These are phyloP conservation scores for Sporisorium iseilematis-ciliati DNA, from an alignment of 1,284 basidiomycete genomes.

Conservation along the genomic window DNA sequence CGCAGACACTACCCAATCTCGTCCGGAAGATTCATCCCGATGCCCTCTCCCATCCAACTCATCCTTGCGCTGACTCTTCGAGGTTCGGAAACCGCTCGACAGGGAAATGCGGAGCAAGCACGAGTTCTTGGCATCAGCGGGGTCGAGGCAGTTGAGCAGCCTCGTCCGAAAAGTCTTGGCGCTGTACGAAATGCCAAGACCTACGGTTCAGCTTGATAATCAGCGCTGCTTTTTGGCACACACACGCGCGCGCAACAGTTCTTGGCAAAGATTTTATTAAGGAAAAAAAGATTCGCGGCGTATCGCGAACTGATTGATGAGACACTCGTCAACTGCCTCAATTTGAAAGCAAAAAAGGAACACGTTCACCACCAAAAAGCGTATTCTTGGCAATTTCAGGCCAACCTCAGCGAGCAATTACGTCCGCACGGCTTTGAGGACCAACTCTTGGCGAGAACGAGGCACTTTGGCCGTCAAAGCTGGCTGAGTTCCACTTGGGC, in stretches of 20 bases:
- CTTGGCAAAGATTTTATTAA: slow-evolving; percentile 9
- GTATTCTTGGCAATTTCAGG: no score
- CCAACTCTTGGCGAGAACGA: slow-evolving; percentile 10
- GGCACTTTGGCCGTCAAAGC: not conserved
- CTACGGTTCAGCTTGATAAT: slow-evolving; percentile 16
- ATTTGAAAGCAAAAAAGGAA: no score
- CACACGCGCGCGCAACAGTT: not conserved
- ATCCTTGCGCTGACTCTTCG: not conserved
- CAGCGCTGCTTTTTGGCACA: not conserved
- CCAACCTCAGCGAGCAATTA: no score
- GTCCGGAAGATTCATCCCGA: slow-evolving; percentile 12
- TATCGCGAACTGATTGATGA: no score
- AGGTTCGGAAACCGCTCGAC: not conserved
- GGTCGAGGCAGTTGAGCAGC: not conserved
- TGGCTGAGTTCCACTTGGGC: not conserved
- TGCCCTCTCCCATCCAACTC: not conserved
- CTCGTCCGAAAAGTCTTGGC: slow-evolving; percentile 39
- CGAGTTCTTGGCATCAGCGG: slow-evolving; percentile 5
- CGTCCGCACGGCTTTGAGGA: not conserved
- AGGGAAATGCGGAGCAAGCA: not conserved
- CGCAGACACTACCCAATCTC: not conserved
- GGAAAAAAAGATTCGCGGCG: no score
- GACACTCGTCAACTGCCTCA: no score
- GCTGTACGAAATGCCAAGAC: slow-evolving; percentile 39
- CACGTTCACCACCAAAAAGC: no score